Percentiles rank a stretch among this genome's conserved stretches.
phyloP scores from a whole-genome alignment of 2,329 filamentous ascomycete genomes.

The Ophiocordyceps camponoti-leonardi region DNA sequence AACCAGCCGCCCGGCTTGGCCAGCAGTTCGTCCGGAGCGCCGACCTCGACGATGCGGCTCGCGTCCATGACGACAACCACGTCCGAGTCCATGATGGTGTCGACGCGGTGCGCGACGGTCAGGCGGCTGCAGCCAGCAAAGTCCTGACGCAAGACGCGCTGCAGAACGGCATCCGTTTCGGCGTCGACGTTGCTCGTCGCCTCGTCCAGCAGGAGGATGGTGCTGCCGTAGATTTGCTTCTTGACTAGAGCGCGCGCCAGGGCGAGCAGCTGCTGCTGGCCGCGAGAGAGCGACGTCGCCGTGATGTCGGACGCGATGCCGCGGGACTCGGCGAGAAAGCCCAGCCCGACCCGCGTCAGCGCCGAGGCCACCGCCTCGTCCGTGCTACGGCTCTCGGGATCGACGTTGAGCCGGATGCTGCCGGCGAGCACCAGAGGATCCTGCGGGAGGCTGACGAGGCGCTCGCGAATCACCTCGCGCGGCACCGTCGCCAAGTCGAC shows the following conservation, averaged over 20 bases:
- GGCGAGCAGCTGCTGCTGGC: constrained; percentile 6
- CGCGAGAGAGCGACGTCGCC: constrained; percentile 3
- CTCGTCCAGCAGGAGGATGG: constrained; percentile 7
- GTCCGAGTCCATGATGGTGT: constrained; percentile 3
- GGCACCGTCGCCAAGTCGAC: constrained; percentile 3
- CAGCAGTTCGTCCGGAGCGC: not conserved
- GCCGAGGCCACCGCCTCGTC: constrained; percentile 2
- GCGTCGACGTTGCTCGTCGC: constrained; percentile 5
- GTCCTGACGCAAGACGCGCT: constrained; percentile 2
- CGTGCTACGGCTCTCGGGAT: constrained; percentile 1
- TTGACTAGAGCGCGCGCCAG: constrained; percentile 6
- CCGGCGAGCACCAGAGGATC: constrained; percentile 5
- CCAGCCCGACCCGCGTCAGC: constrained; percentile 3
- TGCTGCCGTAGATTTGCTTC: constrained; percentile 1
- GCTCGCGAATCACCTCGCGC: constrained; percentile 4
- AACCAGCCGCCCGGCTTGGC: not conserved
- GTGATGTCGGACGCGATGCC: constrained; percentile 1
- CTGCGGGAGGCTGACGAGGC: constrained; percentile 6
- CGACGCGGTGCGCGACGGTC: constrained; percentile 3
- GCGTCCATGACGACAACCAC: constrained; percentile 2
- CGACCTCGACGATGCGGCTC: constrained; percentile 1
- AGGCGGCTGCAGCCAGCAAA: constrained; percentile 5
- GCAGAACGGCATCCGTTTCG: constrained; percentile 4
- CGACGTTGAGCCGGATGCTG: constrained; percentile 5
- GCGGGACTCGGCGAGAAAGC: constrained; percentile 1